A percentile compares a stretch with the other conserved stretches of the same genome.
These are phyloP conservation scores for Clonostachys byssicola DNA, from an alignment of 2,329 filamentous ascomycete species.

Conservation along the genomic window DNA sequence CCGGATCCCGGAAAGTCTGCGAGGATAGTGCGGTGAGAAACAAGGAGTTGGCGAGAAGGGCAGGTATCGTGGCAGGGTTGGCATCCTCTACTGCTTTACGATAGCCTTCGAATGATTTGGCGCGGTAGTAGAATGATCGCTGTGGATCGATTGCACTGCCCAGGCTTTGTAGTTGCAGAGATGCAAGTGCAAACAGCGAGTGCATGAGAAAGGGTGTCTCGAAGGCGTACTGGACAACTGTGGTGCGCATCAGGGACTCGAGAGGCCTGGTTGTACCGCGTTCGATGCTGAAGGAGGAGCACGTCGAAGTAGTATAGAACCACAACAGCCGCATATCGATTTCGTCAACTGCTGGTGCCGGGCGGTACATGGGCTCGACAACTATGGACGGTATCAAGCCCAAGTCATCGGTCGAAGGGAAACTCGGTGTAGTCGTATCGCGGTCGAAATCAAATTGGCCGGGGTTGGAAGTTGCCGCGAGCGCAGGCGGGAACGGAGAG, in stretches of 20 bases:
- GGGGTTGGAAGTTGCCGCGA: neutral
- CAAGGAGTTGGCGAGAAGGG: conserved; percentile 46
- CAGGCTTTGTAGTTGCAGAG: conserved; percentile 41
- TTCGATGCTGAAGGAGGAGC: conserved; percentile 37
- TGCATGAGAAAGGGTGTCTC: conserved; percentile 50
- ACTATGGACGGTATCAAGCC: conserved; percentile 4
- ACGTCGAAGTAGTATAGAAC: conserved; percentile 47
- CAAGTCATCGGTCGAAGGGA: neutral
- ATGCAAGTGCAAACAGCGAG: conserved; percentile 45
- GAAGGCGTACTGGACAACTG: conserved; percentile 45
- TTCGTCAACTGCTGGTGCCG: conserved; percentile 23
- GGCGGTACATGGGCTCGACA: conserved; percentile 19
- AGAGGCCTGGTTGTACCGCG: conserved; percentile 23
- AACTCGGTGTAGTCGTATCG: neutral
- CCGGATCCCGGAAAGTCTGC: conserved; percentile 43
- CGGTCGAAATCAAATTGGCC: neutral
- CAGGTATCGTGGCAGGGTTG: conserved; percentile 38
- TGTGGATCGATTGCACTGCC: conserved; percentile 28
- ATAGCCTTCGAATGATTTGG: conserved; percentile 45
- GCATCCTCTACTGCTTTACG: conserved; percentile 43
- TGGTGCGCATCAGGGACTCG: conserved; percentile 38
- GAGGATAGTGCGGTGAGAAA: conserved; percentile 46
- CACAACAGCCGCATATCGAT: conserved; percentile 50
- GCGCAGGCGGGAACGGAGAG: neutral
- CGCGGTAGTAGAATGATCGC: conserved; percentile 38